Evolutionary conservation across 768 basidiomycete species (phyloP), one percentile per base, ranked within the genome.

Genomic region (Galerina marginata): DNA sequence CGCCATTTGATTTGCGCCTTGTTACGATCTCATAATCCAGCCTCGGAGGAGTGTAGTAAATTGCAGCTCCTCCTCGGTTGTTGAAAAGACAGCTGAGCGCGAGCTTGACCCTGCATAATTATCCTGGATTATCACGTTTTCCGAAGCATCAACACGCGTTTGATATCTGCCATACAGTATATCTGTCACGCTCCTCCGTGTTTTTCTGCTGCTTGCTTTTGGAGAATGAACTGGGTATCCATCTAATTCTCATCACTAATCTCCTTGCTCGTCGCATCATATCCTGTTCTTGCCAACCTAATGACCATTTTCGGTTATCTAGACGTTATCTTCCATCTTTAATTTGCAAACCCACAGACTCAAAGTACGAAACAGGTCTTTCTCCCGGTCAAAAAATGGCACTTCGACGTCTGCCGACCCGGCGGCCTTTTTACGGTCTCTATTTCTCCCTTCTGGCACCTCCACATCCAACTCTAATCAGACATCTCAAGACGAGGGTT

Each of bases 261-360:
- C 62, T 67, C 68, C 64, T 66, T 55, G 43, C 39, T 66, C 49
- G 36, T 63, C 66, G 66, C 62, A 66, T 67, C 65, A 61, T 60
- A 36, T 43, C 47, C 36, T 40, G 23, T 38, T 39, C 44, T 47
- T 46, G 29, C 29, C 29, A 33, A 33, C 55, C 23, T 54, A 46
- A 67, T 72, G 62, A 70, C 66, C 44, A 39, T 51, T 25, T 49
- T 16, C 49, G 54, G 60, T 61, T 58, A 45, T 68, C 47, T 69
- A 91, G 90, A 85, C 82, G 12, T 72, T 92, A 29, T 77, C 81
- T 39, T 78, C 79, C 20, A 70, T 91, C 12, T 89, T 92, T 69
- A 85, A 87, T 25, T 74, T 84, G 54, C 68, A 80, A 20, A 81
- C 85, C 0, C 86, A 88, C 60, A 86, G 81, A 69, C 67, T 86